Base-by-base conservation (phyloP, 495 filamentous ascomycete genomes). In the Amorphotheca resinae region DNA sequence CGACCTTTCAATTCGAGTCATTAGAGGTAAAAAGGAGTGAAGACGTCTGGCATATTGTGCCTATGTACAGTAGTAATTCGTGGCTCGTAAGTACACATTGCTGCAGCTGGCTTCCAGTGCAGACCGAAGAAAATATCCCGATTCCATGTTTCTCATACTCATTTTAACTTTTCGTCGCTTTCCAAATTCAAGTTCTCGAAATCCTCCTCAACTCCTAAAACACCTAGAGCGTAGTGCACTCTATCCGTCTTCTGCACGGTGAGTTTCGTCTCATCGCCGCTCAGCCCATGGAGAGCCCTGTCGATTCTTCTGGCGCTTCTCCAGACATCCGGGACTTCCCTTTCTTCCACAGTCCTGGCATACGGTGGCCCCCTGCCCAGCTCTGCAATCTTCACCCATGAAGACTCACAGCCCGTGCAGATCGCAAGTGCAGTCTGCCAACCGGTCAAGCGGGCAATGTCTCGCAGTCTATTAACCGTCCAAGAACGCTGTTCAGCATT, bases 351-450 rank as follows among this genome's bases (percentile, higher is more conserved):
- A 6, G 53, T 46, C 8, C 22, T 56, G 42, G 32, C 60, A 40
- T 41, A 95, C 9, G 74, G 74, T 14, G 87, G 87, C 0, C 87
- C 89, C 6, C 73, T 70, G 2, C 84, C 84, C 45, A 78, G 59
- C 42, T 76, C 70, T 0, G 76, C 81, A 9, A 80, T 74, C 47
- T 74, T 77, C 33, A 73, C 66, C 91, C 91, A 98, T 3, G 77
- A 72, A 9, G 71, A 76, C 58, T 95, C 87, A 59, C 86, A 95
- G 2, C 87, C 87, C 34, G 72, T 60, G 9, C 84, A 82, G 44
- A 95, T 86, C 25, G 85, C 71, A 28, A 76, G 69, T 16, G 85
- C 79, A 1, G 77, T 81, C 51, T 86, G 80, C 83, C 84, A 96
- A 0, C 91, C 91, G 0, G 87, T 93, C 28, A 91, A 64, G 4